A percentile compares a stretch with the other conserved stretches of the same genome.
These are phyloP conservation scores for Termitomyces sp. DNA, from an alignment of 768 basidiomycete genomes.

Conservation along the genomic window DNA sequence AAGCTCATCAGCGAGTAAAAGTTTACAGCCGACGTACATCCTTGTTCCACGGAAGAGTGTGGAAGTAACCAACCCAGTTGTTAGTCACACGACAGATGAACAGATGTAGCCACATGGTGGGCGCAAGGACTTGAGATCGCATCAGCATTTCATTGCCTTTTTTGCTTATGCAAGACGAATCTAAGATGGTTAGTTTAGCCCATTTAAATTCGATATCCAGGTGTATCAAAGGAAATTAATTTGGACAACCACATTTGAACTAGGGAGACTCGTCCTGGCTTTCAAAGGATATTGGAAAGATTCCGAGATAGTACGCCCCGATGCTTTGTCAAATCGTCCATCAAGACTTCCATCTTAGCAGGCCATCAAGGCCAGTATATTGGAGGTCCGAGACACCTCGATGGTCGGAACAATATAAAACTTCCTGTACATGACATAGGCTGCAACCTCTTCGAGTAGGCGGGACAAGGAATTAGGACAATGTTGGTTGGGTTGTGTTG, in stretches of 20 bases:
- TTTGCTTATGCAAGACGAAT: no score
- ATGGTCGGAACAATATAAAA: neutral
- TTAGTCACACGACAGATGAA: neutral
- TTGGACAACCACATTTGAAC: neutral
- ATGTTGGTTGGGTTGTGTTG: neutral
- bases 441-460: neutral
- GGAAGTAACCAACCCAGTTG: neutral
- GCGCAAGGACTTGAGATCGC: no score
- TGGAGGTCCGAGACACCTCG: neutral
- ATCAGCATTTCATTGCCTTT: neutral
- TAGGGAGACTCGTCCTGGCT: neutral
- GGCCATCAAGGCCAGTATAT: neutral
- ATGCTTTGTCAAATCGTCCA: neutral
- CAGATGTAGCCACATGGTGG: neutral
- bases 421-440: neutral
- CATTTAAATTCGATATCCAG: neutral
- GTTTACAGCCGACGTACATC: neutral
- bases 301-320: neutral
- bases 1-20: neutral
- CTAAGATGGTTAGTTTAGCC: neutral
- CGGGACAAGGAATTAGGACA: neutral
- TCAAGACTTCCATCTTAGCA: neutral
- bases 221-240: neutral
- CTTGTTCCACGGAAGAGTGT: neutral
- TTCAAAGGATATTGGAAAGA: neutral